phyloP scores from a whole-genome alignment of 176 grass and related monocot species.

The Cenchrus fungigraminus region DNA sequence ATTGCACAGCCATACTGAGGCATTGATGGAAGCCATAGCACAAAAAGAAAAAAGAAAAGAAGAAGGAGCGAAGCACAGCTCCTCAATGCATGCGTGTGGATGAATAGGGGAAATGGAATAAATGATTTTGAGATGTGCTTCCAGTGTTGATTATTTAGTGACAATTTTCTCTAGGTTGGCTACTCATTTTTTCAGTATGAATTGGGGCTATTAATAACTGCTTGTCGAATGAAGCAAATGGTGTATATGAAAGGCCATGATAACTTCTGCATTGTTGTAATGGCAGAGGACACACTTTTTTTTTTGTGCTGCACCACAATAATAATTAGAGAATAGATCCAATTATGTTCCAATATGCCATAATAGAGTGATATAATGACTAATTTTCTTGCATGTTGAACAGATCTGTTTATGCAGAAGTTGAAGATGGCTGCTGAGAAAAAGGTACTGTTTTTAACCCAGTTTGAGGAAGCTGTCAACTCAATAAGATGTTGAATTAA shows the following conservation, averaged over 20 bases:
- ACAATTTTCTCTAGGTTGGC: not conserved
- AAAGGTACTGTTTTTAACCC: conserved; percentile 54
- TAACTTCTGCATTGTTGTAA: not conserved
- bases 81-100: not conserved
- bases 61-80: not conserved
- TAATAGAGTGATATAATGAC: conserved; percentile 21
- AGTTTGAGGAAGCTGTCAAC: not conserved
- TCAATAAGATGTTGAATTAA: not conserved
- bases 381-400: conserved; percentile 29
- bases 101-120: not conserved
- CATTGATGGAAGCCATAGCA: not conserved
- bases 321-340: conserved; percentile 14
- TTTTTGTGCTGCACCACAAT: not conserved
- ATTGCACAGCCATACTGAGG: not conserved
- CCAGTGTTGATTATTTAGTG: not conserved
- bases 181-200: not conserved
- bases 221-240: not conserved
- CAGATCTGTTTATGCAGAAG: conserved; percentile 77
- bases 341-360: conserved; percentile 1
- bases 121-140: not conserved
- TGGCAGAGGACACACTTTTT: conserved; percentile 19
- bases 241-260: not conserved
- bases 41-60: no score
- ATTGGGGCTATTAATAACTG: not conserved
- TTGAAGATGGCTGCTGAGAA: conserved; percentile 74